Evolutionary conservation across 23 red algal genomes (phyloP).

Genomic region (Gracilaria vermiculophylla): DNA sequence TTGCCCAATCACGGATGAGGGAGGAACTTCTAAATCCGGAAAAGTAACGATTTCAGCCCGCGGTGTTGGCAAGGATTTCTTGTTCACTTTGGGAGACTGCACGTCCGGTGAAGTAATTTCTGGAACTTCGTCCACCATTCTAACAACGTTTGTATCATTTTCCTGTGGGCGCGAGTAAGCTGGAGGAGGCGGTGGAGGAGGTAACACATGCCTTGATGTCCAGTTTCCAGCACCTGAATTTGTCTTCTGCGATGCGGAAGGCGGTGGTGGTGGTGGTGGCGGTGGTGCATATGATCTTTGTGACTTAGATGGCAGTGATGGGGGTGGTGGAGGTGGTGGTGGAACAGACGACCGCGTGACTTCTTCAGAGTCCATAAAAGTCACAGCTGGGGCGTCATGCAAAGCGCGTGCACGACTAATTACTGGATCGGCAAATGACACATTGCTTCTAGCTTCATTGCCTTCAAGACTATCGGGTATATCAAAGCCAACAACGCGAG

Average conservation of each 20-base stretch:
- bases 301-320: background rate
- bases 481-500: background rate
- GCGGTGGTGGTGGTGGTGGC: slow-evolving; percentile 29
- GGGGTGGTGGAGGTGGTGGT: background rate
- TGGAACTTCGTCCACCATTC: background rate
- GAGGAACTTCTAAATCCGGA: slow-evolving; percentile 15
- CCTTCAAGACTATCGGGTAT: background rate
- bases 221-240: background rate
- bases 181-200: slow-evolving; percentile 31
- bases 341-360: background rate
- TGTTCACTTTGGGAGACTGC: background rate
- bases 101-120: background rate
- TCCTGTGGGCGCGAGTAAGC: background rate
- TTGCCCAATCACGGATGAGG: background rate
- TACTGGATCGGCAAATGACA: background rate
- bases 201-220: background rate
- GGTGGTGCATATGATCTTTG: background rate
- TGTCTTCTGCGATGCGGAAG: background rate
- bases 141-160: background rate
- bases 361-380: background rate
- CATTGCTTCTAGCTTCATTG: background rate
- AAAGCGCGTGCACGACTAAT: background rate
- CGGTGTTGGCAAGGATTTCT: background rate
- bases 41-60: background rate
- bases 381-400: background rate